A percentile compares a stretch with the other conserved stretches of the same genome.
Evolutionary conservation across 768 basidiomycete genomes (phyloP).

Genomic region (Tylopilus balloui): DNA sequence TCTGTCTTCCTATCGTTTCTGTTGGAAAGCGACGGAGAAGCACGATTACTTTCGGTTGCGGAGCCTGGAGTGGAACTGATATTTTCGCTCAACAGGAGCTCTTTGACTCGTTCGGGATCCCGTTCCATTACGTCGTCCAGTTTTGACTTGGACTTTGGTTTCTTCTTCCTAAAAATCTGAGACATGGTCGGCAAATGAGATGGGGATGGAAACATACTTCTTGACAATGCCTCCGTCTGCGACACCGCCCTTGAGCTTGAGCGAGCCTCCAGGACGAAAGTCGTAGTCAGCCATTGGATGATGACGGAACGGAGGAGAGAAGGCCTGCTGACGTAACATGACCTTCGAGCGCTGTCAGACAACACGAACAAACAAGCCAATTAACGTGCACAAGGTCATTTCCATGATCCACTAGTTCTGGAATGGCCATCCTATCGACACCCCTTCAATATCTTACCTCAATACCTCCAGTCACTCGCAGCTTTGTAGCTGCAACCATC

Average conservation of each 20-base stretch:
- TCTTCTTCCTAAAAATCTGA: conserved; percentile 65
- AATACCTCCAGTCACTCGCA: conserved; percentile 75
- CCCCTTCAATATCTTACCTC: conserved; percentile 65
- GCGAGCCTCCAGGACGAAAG: conserved; percentile 79
- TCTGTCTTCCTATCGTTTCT: conserved; percentile 66
- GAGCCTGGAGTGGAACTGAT: conserved; percentile 38
- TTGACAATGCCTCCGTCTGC: conserved; percentile 77
- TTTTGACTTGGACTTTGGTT: conserved; percentile 66
- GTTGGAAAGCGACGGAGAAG: conserved; percentile 53
- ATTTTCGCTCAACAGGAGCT: conserved; percentile 48
- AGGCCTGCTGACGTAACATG: conserved; percentile 30
- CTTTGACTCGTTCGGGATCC: conserved; percentile 43
- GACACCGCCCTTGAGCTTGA: conserved; percentile 85
- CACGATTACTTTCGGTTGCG: conserved; percentile 53
- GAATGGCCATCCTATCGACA: conserved; percentile 75
- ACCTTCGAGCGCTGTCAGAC: conserved; percentile 6
- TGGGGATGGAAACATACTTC: conserved; percentile 50
- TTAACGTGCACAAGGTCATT: not conserved
- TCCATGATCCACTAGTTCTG: conserved; percentile 15
- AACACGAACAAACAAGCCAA: conserved; percentile 24
- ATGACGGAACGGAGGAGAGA: conserved; percentile 15
- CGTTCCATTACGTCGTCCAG: conserved; percentile 41
- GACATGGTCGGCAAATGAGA: not conserved
- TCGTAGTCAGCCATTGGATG: conserved; percentile 75
- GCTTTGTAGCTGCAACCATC: conserved; percentile 60